Percentiles rank a stretch among this genome's conserved stretches.
These are phyloP conservation scores for Sanghuangporus sanghuang DNA, from an alignment of 1,284 basidiomycete species.

Conservation along the genomic window DNA sequence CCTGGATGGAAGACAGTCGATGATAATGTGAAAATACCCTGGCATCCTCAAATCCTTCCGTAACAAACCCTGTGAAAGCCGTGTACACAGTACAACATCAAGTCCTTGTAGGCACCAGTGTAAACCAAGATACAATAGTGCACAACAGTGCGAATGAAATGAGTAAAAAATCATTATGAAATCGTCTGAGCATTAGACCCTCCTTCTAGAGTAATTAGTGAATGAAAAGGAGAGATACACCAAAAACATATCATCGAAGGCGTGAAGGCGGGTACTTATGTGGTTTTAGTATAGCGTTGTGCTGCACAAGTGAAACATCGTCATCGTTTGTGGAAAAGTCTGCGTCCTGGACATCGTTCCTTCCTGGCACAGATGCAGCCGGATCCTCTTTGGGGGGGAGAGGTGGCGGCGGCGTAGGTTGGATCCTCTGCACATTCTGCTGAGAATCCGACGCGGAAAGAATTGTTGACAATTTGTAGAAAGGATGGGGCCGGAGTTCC, in stretches of 20 bases:
- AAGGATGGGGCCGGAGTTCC: not conserved
- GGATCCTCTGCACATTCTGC: not conserved
- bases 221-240: not conserved
- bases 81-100: constrained; percentile 1
- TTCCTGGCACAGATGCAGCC: not conserved
- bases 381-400: not conserved
- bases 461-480: constrained; percentile 13
- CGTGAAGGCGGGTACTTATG: not conserved
- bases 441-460: not conserved
- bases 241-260: not conserved
- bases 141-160: not conserved
- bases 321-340: not conserved
- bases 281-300: not conserved
- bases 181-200: too few species aligned
- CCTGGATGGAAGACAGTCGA: not conserved
- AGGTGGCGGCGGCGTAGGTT: not conserved
- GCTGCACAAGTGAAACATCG: not conserved
- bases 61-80: too few species aligned
- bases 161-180: too few species aligned
- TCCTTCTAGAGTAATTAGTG: not conserved
- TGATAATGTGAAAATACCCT: not conserved
- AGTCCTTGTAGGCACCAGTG: not conserved
- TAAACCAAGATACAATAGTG: not conserved
- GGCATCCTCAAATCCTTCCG: not conserved
- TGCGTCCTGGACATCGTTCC: not conserved